phyloP scores from a whole-genome alignment of 805 yeast genomes.

The Candida adriatica region DNA sequence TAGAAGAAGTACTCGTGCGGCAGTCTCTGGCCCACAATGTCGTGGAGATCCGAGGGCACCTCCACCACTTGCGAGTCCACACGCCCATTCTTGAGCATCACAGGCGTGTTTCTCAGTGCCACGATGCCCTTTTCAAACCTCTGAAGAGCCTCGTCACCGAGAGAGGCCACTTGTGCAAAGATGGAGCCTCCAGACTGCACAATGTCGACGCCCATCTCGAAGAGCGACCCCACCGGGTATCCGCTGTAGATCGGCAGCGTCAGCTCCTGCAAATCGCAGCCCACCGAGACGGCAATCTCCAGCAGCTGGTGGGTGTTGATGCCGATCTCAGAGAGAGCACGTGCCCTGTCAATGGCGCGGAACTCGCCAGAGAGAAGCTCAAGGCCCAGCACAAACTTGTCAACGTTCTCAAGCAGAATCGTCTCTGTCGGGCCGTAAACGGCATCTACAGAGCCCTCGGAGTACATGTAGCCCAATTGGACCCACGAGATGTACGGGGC shows the following conservation, averaged over 20 bases:
- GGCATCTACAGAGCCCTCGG: slow-evolving; percentile 54
- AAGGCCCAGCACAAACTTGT: slow-evolving; percentile 65
- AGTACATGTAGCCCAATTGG: slow-evolving; percentile 68
- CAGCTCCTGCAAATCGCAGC: slow-evolving; percentile 66
- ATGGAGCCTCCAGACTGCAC: slow-evolving; percentile 37
- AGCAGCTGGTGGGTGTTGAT: slow-evolving; percentile 60
- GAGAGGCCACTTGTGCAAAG: slow-evolving; percentile 40
- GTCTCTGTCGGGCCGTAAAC: slow-evolving; percentile 83
- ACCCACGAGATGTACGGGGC: slow-evolving; percentile 80
- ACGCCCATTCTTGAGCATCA: slow-evolving; percentile 59
- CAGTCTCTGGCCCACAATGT: slow-evolving; percentile 72
- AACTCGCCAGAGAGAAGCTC: slow-evolving; percentile 62
- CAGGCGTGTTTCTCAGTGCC: slow-evolving; percentile 66
- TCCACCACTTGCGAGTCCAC: slow-evolving; percentile 42
- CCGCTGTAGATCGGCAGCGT: slow-evolving; percentile 43
- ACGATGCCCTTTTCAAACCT: slow-evolving; percentile 63
- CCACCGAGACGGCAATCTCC: slow-evolving; percentile 73
- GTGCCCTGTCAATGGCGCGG: slow-evolving; percentile 52
- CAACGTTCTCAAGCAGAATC: slow-evolving; percentile 52
- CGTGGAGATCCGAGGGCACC: slow-evolving; percentile 74
- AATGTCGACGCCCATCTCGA: slow-evolving; percentile 32
- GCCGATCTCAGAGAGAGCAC: slow-evolving; percentile 53
- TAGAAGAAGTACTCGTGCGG: slow-evolving; percentile 85
- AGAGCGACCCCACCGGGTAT: slow-evolving; percentile 22
- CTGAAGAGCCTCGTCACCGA: slow-evolving; percentile 40